These are phyloP conservation scores for Chalara sp. DNA, from an alignment of 2,329 filamentous ascomycete genomes.

Conservation along the genomic window DNA sequence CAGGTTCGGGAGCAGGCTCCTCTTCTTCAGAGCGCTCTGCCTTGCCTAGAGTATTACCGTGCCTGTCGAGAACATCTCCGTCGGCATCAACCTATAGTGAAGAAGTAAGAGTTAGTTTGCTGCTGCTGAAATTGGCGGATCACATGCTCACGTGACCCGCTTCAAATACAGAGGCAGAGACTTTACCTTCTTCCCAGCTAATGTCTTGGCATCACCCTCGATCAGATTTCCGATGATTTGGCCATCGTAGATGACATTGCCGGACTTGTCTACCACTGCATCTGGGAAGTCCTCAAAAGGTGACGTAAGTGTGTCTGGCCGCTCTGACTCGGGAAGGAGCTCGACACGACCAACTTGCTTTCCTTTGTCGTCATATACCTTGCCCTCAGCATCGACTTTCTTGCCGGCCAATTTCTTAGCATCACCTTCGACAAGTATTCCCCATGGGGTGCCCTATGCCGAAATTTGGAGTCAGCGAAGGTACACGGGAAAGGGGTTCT, in stretches of 20 bases:
- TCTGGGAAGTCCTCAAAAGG: constrained; percentile 62
- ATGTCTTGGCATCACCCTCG: constrained; percentile 63
- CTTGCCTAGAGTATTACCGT: constrained; percentile 46
- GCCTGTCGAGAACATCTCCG: constrained; percentile 74
- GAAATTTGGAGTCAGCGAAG: too few species aligned
- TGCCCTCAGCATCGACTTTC: constrained; percentile 46
- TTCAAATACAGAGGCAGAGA: too few species aligned
- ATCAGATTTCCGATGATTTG: constrained; percentile 66
- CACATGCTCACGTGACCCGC: too few species aligned
- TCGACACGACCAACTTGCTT: not conserved
- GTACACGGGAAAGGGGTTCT: too few species aligned
- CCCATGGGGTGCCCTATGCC: not conserved
- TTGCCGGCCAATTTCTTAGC: constrained; percentile 54
- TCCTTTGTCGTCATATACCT: not conserved
- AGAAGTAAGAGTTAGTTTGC: too few species aligned
- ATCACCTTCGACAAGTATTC: not conserved
- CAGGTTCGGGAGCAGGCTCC: constrained; percentile 19
- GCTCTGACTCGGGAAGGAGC: not conserved
- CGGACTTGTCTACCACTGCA: constrained; percentile 61
- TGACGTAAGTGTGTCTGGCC: not conserved
- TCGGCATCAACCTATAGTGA: constrained; percentile 61
- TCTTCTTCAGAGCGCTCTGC: constrained; percentile 28
- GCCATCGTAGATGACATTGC: constrained; percentile 61
- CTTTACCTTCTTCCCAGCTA: constrained; percentile 69
- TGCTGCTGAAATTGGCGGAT: too few species aligned